These are phyloP conservation scores for Blastocystis sp. DNA, from an alignment of 352 stramenopile genomes.

Conservation along the genomic window DNA sequence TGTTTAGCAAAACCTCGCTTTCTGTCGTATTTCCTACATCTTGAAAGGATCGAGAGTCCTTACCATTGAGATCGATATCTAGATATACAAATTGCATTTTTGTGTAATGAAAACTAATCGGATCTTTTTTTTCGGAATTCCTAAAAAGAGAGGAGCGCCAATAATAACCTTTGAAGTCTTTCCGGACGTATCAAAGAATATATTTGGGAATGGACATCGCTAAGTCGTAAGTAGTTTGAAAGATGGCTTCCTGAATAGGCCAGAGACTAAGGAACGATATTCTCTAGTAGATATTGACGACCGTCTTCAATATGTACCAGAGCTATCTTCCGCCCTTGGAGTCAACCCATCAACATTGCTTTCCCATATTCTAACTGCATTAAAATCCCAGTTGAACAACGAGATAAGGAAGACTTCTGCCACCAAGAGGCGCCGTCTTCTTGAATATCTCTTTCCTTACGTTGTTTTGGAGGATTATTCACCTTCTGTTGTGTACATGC, in stretches of 20 bases:
- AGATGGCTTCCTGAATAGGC: background rate
- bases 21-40: background rate
- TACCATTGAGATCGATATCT: conserved; percentile 4
- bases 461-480: conserved; percentile 50
- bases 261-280: background rate
- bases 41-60: background rate
- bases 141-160: background rate
- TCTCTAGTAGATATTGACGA: conserved; percentile 36
- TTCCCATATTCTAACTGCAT: background rate
- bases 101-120: background rate
- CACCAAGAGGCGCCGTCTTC: conserved; percentile 11
- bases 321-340: background rate
- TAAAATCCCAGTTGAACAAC: conserved; percentile 51
- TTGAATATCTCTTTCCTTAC: conserved; percentile 54
- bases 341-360: background rate
- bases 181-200: background rate
- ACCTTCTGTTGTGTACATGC: conserved; percentile 4
- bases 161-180: no score
- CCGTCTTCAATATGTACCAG: background rate
- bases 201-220: background rate
- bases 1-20: background rate
- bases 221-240: background rate
- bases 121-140: background rate
- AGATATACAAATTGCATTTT: conserved; percentile 55
- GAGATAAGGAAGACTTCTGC: conserved; percentile 17